These are phyloP conservation scores for Wickerhamomyces sp. DNA, from an alignment of 1,139 yeast species.

Conservation along the genomic window DNA sequence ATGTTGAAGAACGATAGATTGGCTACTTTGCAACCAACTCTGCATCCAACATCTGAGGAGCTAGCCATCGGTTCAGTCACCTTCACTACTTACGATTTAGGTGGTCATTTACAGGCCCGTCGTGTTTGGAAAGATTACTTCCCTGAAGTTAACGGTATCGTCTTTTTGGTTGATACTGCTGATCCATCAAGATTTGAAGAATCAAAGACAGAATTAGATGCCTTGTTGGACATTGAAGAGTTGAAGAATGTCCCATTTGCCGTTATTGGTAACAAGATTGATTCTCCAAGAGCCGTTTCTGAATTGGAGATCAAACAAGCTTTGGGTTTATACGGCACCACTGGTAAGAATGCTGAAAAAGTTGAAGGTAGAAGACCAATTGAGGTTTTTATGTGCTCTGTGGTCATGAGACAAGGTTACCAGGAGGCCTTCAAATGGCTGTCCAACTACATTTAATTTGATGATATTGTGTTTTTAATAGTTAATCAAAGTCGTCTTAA, in stretches of 20 bases:
- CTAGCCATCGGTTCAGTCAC: slow-evolving; percentile 93
- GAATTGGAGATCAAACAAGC: slow-evolving; percentile 94
- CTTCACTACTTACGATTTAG: slow-evolving; percentile 96
- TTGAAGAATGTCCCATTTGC: slow-evolving; percentile 85
- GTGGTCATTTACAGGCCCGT: slow-evolving; percentile 98
- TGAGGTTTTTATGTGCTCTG: slow-evolving; percentile 96
- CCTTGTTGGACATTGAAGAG: slow-evolving; percentile 88
- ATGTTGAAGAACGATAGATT: slow-evolving; percentile 96
- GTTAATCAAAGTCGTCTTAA: too few relatives aligned
- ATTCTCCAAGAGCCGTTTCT: slow-evolving; percentile 87
- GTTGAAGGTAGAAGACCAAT: slow-evolving; percentile 84
- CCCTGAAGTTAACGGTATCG: slow-evolving; percentile 98
- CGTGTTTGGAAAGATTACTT: slow-evolving; percentile 98
- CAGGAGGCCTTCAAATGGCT: slow-evolving; percentile 97
- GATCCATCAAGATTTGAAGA: slow-evolving; percentile 94
- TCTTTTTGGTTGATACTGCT: slow-evolving; percentile 94
- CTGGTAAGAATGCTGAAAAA: slow-evolving; percentile 77
- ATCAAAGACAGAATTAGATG: slow-evolving; percentile 91
- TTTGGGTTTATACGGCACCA: slow-evolving; percentile 80
- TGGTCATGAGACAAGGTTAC: slow-evolving; percentile 94
- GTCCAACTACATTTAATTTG: slow-evolving; percentile 82
- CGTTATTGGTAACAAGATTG: slow-evolving; percentile 94
- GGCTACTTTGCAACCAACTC: slow-evolving; percentile 95
- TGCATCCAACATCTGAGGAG: slow-evolving; percentile 98
- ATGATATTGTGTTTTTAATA: too few relatives aligned